phyloP scores from a whole-genome alignment of 306 rosid genomes.

The Luffa aegyptiaca region DNA sequence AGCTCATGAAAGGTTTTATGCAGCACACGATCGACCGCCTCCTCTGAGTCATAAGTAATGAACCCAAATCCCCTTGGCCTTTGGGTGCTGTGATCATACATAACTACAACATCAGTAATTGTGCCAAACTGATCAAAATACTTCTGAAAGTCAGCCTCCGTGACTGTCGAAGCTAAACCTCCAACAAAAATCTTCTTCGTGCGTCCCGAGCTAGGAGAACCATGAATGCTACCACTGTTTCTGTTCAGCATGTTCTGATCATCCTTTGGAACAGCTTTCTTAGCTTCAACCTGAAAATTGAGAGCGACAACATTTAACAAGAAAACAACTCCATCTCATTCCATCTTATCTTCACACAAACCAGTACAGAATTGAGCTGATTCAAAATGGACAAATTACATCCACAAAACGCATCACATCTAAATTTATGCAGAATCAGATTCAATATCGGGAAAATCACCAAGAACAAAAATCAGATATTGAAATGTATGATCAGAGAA shows the following conservation, averaged over 20 bases:
- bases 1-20: slow-evolving; percentile 82
- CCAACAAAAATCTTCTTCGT: slow-evolving; percentile 89
- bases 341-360: not conserved
- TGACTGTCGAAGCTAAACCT: slow-evolving; percentile 80
- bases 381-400: not conserved
- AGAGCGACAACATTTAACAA: not conserved
- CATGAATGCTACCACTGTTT: slow-evolving; percentile 33
- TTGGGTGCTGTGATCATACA: slow-evolving; percentile 95
- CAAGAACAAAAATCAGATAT: slow-evolving; percentile 8
- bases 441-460: not conserved
- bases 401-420: not conserved
- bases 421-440: not conserved
- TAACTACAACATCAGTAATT: slow-evolving; percentile 80
- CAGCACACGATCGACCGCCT: slow-evolving; percentile 76
- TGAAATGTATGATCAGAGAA: not conserved
- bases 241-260: slow-evolving; percentile 58
- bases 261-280: slow-evolving; percentile 94
- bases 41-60: slow-evolving; percentile 89
- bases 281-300: slow-evolving; percentile 82
- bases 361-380: not conserved
- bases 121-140: slow-evolving; percentile 83
- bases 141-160: slow-evolving; percentile 68
- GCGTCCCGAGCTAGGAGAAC: slow-evolving; percentile 73
- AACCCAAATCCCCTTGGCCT: slow-evolving; percentile 97
- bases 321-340: not conserved